phyloP scores from a whole-genome alignment of 345 rosid species.

The Euphorbia pulcherrima region DNA sequence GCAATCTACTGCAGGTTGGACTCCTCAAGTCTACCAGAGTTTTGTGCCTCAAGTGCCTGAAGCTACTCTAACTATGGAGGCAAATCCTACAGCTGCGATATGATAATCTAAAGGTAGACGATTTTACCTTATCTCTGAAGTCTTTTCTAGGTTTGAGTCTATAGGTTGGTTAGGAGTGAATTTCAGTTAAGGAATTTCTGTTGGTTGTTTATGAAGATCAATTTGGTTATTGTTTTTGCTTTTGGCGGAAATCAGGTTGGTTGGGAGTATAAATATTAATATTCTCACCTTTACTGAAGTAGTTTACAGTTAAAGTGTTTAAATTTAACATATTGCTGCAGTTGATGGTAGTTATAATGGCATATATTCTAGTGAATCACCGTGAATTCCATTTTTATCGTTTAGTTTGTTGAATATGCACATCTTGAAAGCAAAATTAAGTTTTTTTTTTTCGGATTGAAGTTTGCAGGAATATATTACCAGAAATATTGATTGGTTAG shows the following conservation, averaged over 20 bases:
- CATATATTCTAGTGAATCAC: background rate
- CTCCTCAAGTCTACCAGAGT: slow-evolving; percentile 13
- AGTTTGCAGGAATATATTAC: background rate
- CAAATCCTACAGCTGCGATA: slow-evolving; percentile 1
- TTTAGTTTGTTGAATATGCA: background rate
- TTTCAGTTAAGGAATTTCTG: background rate
- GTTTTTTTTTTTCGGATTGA: background rate
- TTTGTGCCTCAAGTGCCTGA: slow-evolving; percentile 9
- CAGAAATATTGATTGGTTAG: background rate
- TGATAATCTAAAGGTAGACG: background rate
- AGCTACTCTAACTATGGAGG: background rate
- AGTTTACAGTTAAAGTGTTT: background rate
- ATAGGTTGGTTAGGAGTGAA: background rate
- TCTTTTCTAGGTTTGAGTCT: background rate
- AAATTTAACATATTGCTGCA: background rate
- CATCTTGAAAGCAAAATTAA: background rate
- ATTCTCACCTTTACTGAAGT: background rate
- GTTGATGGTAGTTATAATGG: background rate
- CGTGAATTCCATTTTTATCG: background rate
- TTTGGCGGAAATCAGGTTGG: no score
- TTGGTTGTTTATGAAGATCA: background rate
- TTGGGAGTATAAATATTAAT: background rate
- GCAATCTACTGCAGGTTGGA: slow-evolving; percentile 7
- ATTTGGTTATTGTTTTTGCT: background rate
- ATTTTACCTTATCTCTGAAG: background rate